Base-by-base conservation (phyloP, 768 basidiomycete genomes). In the Phylloporus sp. region DNA sequence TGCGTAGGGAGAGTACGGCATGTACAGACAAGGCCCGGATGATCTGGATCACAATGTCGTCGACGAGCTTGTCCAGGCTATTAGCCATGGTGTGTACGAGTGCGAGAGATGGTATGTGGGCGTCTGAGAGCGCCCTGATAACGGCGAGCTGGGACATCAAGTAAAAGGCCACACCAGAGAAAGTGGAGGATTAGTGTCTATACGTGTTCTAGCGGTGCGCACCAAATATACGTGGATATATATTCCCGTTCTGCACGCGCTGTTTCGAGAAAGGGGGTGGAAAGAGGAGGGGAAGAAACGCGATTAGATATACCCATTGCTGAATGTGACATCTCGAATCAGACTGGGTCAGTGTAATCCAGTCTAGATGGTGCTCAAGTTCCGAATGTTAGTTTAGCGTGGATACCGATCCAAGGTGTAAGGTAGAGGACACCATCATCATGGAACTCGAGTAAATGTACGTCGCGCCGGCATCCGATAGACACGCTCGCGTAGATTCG, bases 31-130 rank as follows among this genome's bases (percentile, higher is more conserved):
- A 39, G 1, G 4, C 15, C 23, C 52, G 52, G 4, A 63, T 15
- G 13, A 63, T 48, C 5, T 53, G 56, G 17, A 63, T 43, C 10
- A 63, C n/a, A 35, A 63, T 29, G 26, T 63, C 62, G n/a, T 63
- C 62, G 29, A 59, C 58, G 15, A 63, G 51, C 21, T n/a, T 51
- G 46, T 63, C 64, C 0, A 63, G 24, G 28, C 51, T 47, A 42
- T 23, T 44, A n/a, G 44, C 13, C 46, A 46, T 47, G 42, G 22
- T 3, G 42, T 9, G 9, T 10, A 37, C n/a, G n/a, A n/a, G 7
- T 5, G 22, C 22, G 11, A 40, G 21, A 23, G 32, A 17, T n/a
- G 34, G 24, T 32, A 17, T 28, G 34, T 42, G 35, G 24, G 34
- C 20, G 31, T 23, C 20, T 18, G 41, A 44, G 38, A 49, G 42